A percentile compares a stretch with the other conserved stretches of the same genome.
phyloP scores from a whole-genome alignment of 371 early-diverging fungal genomes.

The Chytridiales sp. region DNA sequence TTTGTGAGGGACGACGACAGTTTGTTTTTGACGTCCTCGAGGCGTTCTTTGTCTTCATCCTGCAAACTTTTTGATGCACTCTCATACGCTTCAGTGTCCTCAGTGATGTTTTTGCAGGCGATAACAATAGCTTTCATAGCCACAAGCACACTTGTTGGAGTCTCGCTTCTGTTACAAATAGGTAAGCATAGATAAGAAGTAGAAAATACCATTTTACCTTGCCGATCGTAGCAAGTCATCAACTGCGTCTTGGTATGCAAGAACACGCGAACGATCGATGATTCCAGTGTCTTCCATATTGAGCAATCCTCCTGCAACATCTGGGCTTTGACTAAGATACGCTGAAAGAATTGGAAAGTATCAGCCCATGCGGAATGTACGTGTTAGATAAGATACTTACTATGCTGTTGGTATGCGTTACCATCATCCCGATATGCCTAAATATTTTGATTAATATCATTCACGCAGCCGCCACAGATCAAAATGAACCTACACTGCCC shows the following conservation, averaged over 20 bases:
- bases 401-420: too few relatives aligned
- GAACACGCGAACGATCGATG: constrained; percentile 63
- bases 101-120: constrained; percentile 78
- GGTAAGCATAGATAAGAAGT: background rate
- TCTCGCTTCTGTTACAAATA: constrained; percentile 38
- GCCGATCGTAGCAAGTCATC: constrained; percentile 67
- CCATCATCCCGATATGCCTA: too few relatives aligned
- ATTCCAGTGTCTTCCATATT: constrained; percentile 49
- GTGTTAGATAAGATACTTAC: too few relatives aligned
- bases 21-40: constrained; percentile 38
- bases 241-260: constrained; percentile 76
- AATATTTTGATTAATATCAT: too few relatives aligned
- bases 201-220: constrained; percentile 13
- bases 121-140: constrained; percentile 82
- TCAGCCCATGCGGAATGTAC: too few relatives aligned
- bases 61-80: constrained; percentile 2
- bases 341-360: too few relatives aligned
- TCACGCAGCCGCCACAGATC: too few relatives aligned
- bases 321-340: too few relatives aligned
- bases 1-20: constrained; percentile 67
- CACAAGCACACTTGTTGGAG: constrained; percentile 68
- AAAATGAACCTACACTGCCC: constrained; percentile 1
- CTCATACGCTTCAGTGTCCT: constrained; percentile 69
- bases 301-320: too few relatives aligned
- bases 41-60: constrained; percentile 32